Evolutionary conservation across 768 basidiomycete genomes (phyloP).

Genomic region (Boletus pseudopeckii): DNA sequence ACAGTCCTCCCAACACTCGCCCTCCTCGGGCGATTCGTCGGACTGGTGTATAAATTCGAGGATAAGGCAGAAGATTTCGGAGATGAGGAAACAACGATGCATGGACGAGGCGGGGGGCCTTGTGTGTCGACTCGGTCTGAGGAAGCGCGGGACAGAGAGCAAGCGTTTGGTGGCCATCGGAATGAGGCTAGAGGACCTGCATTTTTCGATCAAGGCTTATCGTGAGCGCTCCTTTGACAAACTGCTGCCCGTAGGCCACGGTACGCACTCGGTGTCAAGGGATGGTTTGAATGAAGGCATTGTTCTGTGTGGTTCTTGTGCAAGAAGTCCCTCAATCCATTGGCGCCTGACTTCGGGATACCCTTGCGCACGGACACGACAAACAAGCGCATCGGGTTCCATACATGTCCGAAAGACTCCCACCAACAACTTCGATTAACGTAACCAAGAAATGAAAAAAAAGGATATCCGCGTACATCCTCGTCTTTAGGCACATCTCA

Average conservation of each 20-base stretch:
- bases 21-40: background rate
- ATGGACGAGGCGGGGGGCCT: background rate
- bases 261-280: background rate
- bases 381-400: background rate
- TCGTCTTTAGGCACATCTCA: background rate
- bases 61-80: conserved; percentile 10
- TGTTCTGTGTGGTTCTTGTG: background rate
- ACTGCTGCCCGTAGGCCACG: background rate
- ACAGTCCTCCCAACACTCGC: background rate
- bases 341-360: background rate
- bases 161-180: background rate
- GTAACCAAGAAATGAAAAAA: background rate
- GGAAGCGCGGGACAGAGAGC: background rate
- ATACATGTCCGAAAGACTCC: background rate
- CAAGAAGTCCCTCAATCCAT: background rate
- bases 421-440: background rate
- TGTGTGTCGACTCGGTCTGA: background rate
- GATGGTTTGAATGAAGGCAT: background rate
- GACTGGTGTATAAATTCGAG: conserved; percentile 6
- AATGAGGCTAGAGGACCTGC: background rate
- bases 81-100: conserved; percentile 13
- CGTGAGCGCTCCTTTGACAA: background rate
- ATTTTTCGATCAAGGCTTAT: too few relatives aligned
- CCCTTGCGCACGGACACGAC: background rate
- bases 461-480: too few relatives aligned